Percentiles rank a stretch among this genome's conserved stretches.
Evolutionary conservation across 2,329 filamentous ascomycete species (phyloP).

Genomic region (Cladosporium velox): DNA sequence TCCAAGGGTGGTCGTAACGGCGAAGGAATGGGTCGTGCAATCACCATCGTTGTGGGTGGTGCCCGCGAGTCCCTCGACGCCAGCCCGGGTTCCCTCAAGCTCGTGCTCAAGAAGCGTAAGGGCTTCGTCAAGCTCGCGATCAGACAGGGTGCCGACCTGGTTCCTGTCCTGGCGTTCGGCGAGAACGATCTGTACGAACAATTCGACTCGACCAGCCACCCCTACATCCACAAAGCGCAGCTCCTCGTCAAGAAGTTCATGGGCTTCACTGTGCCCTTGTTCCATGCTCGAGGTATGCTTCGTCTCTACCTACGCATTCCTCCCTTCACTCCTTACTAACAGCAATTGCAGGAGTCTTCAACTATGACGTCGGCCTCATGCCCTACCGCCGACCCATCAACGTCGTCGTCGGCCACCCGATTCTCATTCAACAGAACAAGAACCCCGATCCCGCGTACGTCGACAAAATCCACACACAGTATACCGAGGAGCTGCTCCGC

Average conservation of each 20-base stretch:
- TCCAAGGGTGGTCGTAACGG: slow-evolving; percentile 73
- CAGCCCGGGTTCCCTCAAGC: slow-evolving; percentile 71
- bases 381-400: slow-evolving; percentile 87
- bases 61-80: slow-evolving; percentile 91
- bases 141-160: slow-evolving; percentile 86
- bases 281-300: slow-evolving; percentile 67
- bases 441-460: slow-evolving; percentile 74
- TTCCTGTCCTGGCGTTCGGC: slow-evolving; percentile 88
- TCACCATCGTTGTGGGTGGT: slow-evolving; percentile 93
- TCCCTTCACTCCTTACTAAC: neutral
- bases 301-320: neutral
- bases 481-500: slow-evolving; percentile 71
- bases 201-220: slow-evolving; percentile 73
- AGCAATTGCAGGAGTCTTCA: slow-evolving; percentile 70
- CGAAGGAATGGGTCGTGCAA: slow-evolving; percentile 89
- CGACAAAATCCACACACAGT: slow-evolving; percentile 75
- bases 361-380: slow-evolving; percentile 96
- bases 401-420: slow-evolving; percentile 83
- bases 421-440: slow-evolving; percentile 64
- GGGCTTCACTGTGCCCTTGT: slow-evolving; percentile 89
- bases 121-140: slow-evolving; percentile 94
- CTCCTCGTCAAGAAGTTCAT: slow-evolving; percentile 80
- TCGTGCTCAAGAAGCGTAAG: slow-evolving; percentile 81
- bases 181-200: slow-evolving; percentile 97
- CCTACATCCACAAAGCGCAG: slow-evolving; percentile 77